Evolutionary conservation across 2,329 filamentous ascomycete genomes (phyloP).

Genomic region (Colletotrichum camelliae): DNA sequence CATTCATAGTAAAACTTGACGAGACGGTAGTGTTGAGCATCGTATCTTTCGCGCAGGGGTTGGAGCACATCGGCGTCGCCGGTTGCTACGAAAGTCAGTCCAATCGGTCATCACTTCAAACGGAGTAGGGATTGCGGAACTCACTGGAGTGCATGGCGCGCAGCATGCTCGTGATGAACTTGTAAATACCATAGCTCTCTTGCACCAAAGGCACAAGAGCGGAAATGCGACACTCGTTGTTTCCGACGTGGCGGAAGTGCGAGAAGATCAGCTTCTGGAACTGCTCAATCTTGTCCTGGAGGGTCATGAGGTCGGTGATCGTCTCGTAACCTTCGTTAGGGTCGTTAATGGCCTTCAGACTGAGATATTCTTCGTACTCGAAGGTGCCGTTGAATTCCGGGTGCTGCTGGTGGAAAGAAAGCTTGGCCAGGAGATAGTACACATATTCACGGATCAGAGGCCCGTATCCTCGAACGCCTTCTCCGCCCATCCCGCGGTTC

Average conservation of each 20-base stretch:
- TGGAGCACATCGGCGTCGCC: constrained; percentile 93
- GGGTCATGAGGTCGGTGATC: constrained; percentile 92
- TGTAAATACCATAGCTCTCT: constrained; percentile 99
- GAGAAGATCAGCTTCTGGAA: constrained; percentile 99
- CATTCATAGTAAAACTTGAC: constrained; percentile 99
- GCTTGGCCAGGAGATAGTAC: constrained; percentile 90
- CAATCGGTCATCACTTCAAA: constrained; percentile 3
- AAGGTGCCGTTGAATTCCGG: constrained; percentile 98
- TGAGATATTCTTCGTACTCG: constrained; percentile 99
- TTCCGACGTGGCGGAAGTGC: constrained; percentile 87
- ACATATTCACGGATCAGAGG: constrained; percentile 97
- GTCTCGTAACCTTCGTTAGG: constrained; percentile 98
- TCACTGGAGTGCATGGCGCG: constrained; percentile 94
- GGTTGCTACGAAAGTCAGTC: constrained; percentile 62
- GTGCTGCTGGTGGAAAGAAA: constrained; percentile 95
- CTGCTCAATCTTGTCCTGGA: constrained; percentile 97
- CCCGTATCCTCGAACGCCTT: constrained; percentile 88
- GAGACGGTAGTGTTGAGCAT: constrained; percentile 94
- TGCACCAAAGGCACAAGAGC: constrained; percentile 92
- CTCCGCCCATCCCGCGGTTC: constrained; percentile 80
- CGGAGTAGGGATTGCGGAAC: constrained; percentile 33
- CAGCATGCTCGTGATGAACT: constrained; percentile 99
- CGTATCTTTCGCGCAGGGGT: constrained; percentile 85
- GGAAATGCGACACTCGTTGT: constrained; percentile 97
- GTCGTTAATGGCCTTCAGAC: constrained; percentile 96